Base-by-base conservation (phyloP, 371 early-diverging fungal genomes). In the Mortierella sp. region DNA sequence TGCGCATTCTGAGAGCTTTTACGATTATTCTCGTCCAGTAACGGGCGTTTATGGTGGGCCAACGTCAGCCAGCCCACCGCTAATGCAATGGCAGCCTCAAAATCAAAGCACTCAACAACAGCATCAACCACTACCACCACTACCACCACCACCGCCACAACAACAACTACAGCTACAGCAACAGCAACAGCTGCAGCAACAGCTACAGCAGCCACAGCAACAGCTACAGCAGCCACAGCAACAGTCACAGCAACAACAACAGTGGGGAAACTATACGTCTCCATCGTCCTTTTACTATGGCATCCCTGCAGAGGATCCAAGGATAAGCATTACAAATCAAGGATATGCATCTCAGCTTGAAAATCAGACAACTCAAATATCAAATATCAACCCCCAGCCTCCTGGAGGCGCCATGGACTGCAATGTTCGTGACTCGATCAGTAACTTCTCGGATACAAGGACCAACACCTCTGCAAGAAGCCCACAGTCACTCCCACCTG, bases 81-180 rank as follows among this genome's bases (percentile, higher is more conserved):
- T n/a, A 2, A 49, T 40, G 40, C 55, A 55, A 55, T 28, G 17
- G 55, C 55, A 55, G 29, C 28, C 7, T 5, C 55, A 26, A 6
- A 15, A 26, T 4, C 32, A 55, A 13, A 15, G 2, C 40, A 40
- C 15, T 22, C 55, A n/a, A 7, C 55, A 55, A 28, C 55, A 55
- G 31, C 55, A 31, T 22, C 55, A 4, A 26, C 7, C 8, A 5
- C 10, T 6, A 9, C 2, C 12, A 2, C 56, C 12, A 32, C 56
- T 4, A 31, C 56, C 26, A 10, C 56, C 28, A 32, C 56, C 26
- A 3, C 56, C 26, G 13, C 9, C 8, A 5, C 32, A 55, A 2
- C 22, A 51, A 51, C 53, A 51, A 51, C 53, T 22, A n/a, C 53
- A 56, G 32, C 55, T 15, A 55, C 55, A 55, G 29, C 35, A 56